Percentiles rank a stretch among this genome's conserved stretches.
These are phyloP conservation scores for Nicotiana knightiana DNA, from an alignment of 257 asterid species.

Conservation along the genomic window DNA sequence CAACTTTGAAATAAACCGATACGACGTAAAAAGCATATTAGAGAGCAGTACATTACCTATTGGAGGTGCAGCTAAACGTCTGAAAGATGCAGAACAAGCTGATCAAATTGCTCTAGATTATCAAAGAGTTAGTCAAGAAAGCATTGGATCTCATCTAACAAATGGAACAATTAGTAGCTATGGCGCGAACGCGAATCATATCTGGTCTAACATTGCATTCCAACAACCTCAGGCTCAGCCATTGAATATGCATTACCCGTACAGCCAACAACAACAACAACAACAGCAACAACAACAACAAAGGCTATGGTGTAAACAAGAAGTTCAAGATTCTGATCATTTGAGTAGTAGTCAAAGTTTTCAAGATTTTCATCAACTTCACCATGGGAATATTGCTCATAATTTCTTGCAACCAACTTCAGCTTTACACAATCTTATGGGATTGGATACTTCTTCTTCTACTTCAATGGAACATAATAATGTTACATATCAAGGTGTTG, in stretches of 20 bases:
- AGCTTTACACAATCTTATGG: conserved; percentile 44
- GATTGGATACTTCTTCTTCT: conserved; percentile 30
- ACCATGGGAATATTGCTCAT: conserved; percentile 29
- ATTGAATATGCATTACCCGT: conserved; percentile 37
- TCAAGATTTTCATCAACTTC: conserved; percentile 38
- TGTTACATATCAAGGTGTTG: conserved; percentile 9
- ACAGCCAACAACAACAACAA: conserved; percentile 13
- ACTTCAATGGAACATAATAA: conserved; percentile 28
- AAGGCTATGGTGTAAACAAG: conserved; percentile 67
- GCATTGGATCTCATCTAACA: conserved; percentile 22
- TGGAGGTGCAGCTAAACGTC: conserved; percentile 72
- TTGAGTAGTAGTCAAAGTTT: conserved; percentile 16
- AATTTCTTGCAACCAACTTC: conserved; percentile 32
- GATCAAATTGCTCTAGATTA: conserved; percentile 40
- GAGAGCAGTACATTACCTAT: conserved; percentile 70
- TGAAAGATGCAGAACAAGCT: conserved; percentile 59
- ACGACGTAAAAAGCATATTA: conserved; percentile 75
- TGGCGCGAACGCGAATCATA: conserved; percentile 10
- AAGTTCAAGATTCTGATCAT: conserved; percentile 27
- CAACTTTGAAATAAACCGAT: conserved; percentile 70
- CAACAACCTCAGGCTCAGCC: conserved; percentile 51
- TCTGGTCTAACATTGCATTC: conserved; percentile 58
- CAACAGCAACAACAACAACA: conserved; percentile 18
- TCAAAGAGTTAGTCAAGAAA: conserved; percentile 30
- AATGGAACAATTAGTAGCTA: conserved; percentile 26